Evolutionary conservation across 495 filamentous ascomycete species (phyloP), one percentile per base, ranked within the genome.

Genomic region (Daldinia childiae): DNA sequence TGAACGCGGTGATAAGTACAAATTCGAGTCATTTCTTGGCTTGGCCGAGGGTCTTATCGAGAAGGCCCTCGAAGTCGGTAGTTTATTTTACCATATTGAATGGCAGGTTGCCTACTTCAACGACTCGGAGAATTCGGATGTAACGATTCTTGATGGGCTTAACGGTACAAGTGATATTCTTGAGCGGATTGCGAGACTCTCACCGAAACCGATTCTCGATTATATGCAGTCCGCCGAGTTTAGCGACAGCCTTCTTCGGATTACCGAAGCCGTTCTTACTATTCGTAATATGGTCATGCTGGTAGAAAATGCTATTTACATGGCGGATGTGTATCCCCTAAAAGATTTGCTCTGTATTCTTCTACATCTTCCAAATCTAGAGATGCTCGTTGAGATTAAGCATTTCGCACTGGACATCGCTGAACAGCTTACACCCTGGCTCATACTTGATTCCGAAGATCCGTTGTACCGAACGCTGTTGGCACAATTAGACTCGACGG

Each of bases 231-330:
- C 92, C 3, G 85, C 86, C 34, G 90, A 92, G 38, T 92, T 92
- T 73, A 85, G 86, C 64, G 86, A 93, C 64, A 79, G 86, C 11
- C 81, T 98, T 21, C 85, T 90, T 26, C 88, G 91, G 72, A 86
- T 97, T 67, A 94, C 90, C 57, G 94, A 98, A 78, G 94, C 95
- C 3, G 92, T 89, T 19, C 82, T 98, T 38, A 92, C 96, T 26
- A 83, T 98, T 57, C 87, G 96, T 51, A 99, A 99, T 74, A 97
- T 99, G 92, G 89, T 91, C 5, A 89, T 97, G 77, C 83, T 97
- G 24, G 84, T 88, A 29, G 94, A 98, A 62, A 99, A 99, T 74
- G 95, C 95, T 0, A 79, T 85, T 26, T 95, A 92, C 72, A 85
- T 97, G 58, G 88, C 93, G 8, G 88, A 88, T 5, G 87, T 92